A percentile compares a stretch with the other conserved stretches of the same genome.
phyloP scores from a whole-genome alignment of 176 grass and related monocot species.

The Paspalum vaginatum region DNA sequence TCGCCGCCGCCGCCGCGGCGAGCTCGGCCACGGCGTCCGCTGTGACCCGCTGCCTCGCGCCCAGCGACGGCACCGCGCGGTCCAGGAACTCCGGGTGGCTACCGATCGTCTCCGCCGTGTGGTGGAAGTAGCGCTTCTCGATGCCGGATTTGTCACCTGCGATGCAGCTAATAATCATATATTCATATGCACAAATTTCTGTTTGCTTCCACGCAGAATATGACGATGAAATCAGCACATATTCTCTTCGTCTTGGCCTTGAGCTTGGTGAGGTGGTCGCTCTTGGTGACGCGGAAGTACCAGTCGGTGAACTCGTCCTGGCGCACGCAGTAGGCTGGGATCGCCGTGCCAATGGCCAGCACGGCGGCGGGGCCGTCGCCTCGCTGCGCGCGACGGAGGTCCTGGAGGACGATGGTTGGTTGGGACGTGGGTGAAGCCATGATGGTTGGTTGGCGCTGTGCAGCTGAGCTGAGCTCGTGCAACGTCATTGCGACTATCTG shows the following conservation, averaged over 20 bases:
- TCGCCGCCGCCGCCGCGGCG: constrained; percentile 32
- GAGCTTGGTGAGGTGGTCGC: constrained; percentile 56
- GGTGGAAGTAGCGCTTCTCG: constrained; percentile 48
- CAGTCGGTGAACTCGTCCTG: constrained; percentile 62
- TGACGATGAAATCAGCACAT: constrained; percentile 21
- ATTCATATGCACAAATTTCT: no score
- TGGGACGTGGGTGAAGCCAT: background rate
- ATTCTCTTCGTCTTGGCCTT: constrained; percentile 68
- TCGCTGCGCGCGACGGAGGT: constrained; percentile 18
- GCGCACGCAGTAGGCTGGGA: constrained; percentile 41
- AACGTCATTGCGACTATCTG: no score
- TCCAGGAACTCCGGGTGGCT: constrained; percentile 32
- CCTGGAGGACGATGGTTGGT: background rate
- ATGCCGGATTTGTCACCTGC: constrained; percentile 34
- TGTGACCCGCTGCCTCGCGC: constrained; percentile 25
- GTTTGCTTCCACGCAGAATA: background rate
- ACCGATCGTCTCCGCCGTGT: constrained; percentile 21
- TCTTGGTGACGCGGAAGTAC: constrained; percentile 69
- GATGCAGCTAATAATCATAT: no score
- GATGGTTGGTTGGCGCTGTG: background rate
- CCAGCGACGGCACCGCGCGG: constrained; percentile 37
- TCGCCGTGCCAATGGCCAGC: constrained; percentile 64
- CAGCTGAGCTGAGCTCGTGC: background rate
- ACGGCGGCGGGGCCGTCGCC: constrained; percentile 51
- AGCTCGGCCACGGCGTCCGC: constrained; percentile 41